Evolutionary conservation across 768 basidiomycete genomes (phyloP).

Genomic region (Russula sp.): DNA sequence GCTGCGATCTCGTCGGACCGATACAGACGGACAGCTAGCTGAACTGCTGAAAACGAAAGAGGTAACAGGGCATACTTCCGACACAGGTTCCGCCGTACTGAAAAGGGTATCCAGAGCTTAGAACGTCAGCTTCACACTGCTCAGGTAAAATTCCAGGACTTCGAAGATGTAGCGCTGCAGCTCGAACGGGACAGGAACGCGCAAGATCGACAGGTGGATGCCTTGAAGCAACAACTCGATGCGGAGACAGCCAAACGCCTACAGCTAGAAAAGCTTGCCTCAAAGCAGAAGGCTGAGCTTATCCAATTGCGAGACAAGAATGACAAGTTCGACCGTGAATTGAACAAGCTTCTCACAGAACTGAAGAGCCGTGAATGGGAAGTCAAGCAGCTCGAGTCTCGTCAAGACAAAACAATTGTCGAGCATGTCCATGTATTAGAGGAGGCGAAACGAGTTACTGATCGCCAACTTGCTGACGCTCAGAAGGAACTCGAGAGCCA

Average conservation of each 20-base stretch:
- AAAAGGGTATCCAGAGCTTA: constrained; percentile 41
- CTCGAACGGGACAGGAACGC: constrained; percentile 76
- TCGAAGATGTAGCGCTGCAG: constrained; percentile 82
- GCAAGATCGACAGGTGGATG: constrained; percentile 66
- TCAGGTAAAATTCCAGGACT: constrained; percentile 71
- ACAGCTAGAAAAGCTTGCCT: constrained; percentile 61
- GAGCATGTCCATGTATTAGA: constrained; percentile 96
- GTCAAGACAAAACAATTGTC: constrained; percentile 96
- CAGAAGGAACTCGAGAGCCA: constrained; percentile 71
- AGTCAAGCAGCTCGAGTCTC: constrained; percentile 74
- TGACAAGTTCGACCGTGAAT: constrained; percentile 66
- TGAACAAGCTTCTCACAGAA: constrained; percentile 75
- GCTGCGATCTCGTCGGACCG: constrained; percentile 60
- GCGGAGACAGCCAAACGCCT: constrained; percentile 63
- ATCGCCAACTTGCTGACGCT: constrained; percentile 80
- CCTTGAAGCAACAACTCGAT: constrained; percentile 63
- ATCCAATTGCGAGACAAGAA: constrained; percentile 59
- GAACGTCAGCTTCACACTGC: constrained; percentile 70
- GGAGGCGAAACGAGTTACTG: constrained; percentile 91
- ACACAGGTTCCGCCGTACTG: neutral
- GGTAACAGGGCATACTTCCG: constrained; percentile 36
- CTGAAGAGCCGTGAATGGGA: constrained; percentile 80
- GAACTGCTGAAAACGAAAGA: constrained; percentile 63
- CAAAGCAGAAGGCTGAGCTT: constrained; percentile 63
- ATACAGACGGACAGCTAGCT: constrained; percentile 55